Conservation (phyloP, 2,329 filamentous ascomycete species). For the Escovopsis sp. region DNA sequence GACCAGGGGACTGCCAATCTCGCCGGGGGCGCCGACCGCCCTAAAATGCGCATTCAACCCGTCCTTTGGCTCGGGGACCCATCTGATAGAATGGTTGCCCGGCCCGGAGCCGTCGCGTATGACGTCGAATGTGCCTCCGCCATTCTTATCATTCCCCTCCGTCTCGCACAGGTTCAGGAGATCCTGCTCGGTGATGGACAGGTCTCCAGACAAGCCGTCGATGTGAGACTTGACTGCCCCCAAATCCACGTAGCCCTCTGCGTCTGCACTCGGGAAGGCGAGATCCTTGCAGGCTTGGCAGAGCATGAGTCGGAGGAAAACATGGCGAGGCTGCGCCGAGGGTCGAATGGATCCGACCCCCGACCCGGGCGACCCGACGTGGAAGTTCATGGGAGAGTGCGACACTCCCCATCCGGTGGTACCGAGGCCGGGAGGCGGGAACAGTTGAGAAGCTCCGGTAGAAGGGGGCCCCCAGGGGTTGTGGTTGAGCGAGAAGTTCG, state of each 20-base stretch:
- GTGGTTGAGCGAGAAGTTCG: constrained; percentile 22
- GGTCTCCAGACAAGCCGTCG: constrained; percentile 34
- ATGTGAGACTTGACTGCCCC: constrained; percentile 50
- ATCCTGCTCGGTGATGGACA: constrained; percentile 38
- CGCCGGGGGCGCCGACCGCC: constrained; percentile 42
- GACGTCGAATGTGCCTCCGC: constrained; percentile 74
- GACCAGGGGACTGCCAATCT: constrained; percentile 53
- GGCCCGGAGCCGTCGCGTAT: constrained; percentile 30
- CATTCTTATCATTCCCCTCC: constrained; percentile 72
- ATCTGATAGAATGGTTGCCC: constrained; percentile 32
- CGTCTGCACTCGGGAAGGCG: constrained; percentile 22
- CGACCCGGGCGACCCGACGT: constrained; percentile 16
- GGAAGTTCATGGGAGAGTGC: constrained; percentile 18
- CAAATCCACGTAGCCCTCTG: constrained; percentile 56
- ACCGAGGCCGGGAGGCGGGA: constrained; percentile 32
- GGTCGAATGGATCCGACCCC: constrained; percentile 15
- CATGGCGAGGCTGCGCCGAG: constrained; percentile 43
- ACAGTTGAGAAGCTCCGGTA: constrained; percentile 18
- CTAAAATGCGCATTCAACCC: constrained; percentile 25
- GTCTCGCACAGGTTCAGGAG: constrained; percentile 79
- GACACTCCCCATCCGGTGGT: constrained; percentile 24
- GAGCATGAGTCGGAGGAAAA: constrained; percentile 56
- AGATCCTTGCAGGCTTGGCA: constrained; percentile 62
- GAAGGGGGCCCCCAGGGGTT: constrained; percentile 26
- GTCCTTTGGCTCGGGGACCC: constrained; percentile 36